phyloP scores from a whole-genome alignment of 768 basidiomycete genomes.

The Kwoniella sp. region DNA sequence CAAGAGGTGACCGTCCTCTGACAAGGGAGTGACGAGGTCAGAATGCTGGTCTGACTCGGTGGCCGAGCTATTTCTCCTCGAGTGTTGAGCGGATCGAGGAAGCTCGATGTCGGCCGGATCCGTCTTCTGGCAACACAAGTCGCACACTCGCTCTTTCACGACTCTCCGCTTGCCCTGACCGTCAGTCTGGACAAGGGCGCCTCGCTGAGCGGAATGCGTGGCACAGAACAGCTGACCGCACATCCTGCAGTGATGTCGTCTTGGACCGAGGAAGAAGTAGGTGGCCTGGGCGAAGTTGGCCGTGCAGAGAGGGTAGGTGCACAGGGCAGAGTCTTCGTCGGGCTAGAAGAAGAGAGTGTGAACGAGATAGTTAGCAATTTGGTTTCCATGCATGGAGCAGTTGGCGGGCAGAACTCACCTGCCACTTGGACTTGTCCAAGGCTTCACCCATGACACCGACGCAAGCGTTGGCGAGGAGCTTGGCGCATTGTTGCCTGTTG shows the following conservation, averaged over 20 bases:
- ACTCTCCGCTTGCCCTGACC: conserved; percentile 20
- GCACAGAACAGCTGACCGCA: conserved; percentile 46
- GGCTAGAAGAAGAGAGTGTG: conserved; percentile 20
- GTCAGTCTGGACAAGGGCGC: conserved; percentile 21
- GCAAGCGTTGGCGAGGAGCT: conserved; percentile 16
- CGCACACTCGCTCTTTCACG: conserved; percentile 41
- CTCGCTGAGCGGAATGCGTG: conserved; percentile 34
- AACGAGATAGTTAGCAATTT: background rate
- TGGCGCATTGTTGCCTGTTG: conserved; percentile 22
- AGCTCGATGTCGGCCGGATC: conserved; percentile 12
- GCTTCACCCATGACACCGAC: conserved; percentile 19
- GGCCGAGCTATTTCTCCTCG: conserved; percentile 20
- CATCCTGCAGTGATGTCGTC: conserved; percentile 48
- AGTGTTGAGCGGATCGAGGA: conserved; percentile 18
- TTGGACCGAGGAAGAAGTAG: conserved; percentile 40
- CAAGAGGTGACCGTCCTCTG: conserved; percentile 21
- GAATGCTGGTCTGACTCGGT: conserved; percentile 24
- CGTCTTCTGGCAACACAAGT: conserved; percentile 27
- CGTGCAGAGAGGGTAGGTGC: conserved; percentile 42
- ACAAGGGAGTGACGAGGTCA: conserved; percentile 31
- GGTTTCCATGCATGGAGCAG: background rate
- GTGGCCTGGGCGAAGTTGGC: conserved; percentile 39
- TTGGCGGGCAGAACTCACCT: conserved; percentile 24
- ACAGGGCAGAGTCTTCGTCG: conserved; percentile 39
- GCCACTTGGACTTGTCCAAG: conserved; percentile 31